These are phyloP conservation scores for Acanthamoeba sp. DNA, from an alignment of 208 protist species.

Conservation along the genomic window DNA sequence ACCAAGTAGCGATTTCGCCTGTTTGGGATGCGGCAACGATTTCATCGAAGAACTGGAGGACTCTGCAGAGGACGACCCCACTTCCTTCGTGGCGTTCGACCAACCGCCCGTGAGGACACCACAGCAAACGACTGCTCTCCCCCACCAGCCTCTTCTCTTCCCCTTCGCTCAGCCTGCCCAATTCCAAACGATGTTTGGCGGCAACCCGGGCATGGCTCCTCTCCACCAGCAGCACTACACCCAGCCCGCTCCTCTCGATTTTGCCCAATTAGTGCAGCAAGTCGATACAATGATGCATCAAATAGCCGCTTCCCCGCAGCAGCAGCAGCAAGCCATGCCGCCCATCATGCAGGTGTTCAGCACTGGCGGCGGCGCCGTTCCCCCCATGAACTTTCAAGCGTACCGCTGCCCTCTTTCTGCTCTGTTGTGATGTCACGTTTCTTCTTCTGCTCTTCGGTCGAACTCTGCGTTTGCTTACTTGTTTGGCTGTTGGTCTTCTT, in stretches of 20 bases:
- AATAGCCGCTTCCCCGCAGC: not conserved
- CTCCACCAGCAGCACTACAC: not conserved
- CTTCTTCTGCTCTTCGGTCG: not conserved
- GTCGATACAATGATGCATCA: constrained; percentile 48
- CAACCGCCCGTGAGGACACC: not conserved
- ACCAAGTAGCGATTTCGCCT: not conserved
- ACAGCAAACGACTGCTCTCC: not conserved
- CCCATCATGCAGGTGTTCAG: constrained; percentile 26
- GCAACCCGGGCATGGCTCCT: not conserved
- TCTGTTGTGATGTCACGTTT: not conserved
- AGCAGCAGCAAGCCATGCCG: not conserved
- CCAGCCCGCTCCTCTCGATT: constrained; percentile 14
- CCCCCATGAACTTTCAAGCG: constrained; percentile 51
- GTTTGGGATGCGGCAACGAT: constrained; percentile 13
- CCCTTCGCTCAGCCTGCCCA: constrained; percentile 5
- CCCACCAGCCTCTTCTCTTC: not conserved
- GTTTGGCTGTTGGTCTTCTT: not conserved
- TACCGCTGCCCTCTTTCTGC: not conserved
- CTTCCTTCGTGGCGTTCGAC: constrained; percentile 1
- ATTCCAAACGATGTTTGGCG: constrained; percentile 53
- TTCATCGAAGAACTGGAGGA: constrained; percentile 70
- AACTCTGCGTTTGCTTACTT: not conserved
- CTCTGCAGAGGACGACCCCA: constrained; percentile 32
- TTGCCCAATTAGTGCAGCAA: constrained; percentile 57
- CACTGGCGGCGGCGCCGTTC: not conserved